Conservation (phyloP, 2,329 filamentous ascomycete genomes). For the Pyricularia sp. region DNA sequence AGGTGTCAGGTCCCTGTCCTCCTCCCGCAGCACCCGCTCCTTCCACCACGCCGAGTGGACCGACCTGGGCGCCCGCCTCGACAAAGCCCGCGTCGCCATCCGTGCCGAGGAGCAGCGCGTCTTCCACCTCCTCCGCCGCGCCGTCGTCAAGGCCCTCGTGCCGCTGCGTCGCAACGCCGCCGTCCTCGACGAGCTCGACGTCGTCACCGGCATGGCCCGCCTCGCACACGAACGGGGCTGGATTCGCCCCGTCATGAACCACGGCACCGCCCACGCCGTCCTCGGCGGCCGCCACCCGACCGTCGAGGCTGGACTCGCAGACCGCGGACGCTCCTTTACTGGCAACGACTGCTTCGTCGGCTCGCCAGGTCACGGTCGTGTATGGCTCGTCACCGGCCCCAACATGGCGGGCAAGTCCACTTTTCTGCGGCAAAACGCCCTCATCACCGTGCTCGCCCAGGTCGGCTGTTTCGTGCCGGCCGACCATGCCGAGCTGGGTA, state of each 20-base stretch:
- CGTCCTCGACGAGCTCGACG: conserved; percentile 90
- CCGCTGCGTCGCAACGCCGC: conserved; percentile 80
- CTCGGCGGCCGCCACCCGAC: conserved; percentile 85
- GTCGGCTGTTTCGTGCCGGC: conserved; percentile 90
- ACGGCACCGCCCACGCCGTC: conserved; percentile 59
- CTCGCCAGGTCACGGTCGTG: conserved; percentile 48
- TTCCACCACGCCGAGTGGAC: conserved; percentile 85
- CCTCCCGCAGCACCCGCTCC: conserved; percentile 74
- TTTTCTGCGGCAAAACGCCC: conserved; percentile 87
- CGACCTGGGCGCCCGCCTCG: conserved; percentile 65
- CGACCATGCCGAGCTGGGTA: conserved; percentile 71
- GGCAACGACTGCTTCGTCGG: conserved; percentile 59
- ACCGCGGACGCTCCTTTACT: conserved; percentile 56
- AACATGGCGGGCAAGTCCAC: conserved; percentile 99
- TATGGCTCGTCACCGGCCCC: conserved; percentile 69
- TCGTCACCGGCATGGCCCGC: conserved; percentile 74
- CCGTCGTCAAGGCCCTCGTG: conserved; percentile 73
- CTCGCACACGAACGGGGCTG: conserved; percentile 68
- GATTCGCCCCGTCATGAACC: conserved; percentile 63
- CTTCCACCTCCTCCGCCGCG: conserved; percentile 62
- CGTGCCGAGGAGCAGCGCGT: conserved; percentile 76
- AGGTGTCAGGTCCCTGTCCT: conserved; percentile 51
- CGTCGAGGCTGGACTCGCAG: conserved; percentile 72
- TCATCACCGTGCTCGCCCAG: conserved; percentile 90
- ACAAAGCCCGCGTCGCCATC: conserved; percentile 69